Base-by-base conservation (phyloP, 2,329 filamentous ascomycete genomes). In the Penicillium sp. region DNA sequence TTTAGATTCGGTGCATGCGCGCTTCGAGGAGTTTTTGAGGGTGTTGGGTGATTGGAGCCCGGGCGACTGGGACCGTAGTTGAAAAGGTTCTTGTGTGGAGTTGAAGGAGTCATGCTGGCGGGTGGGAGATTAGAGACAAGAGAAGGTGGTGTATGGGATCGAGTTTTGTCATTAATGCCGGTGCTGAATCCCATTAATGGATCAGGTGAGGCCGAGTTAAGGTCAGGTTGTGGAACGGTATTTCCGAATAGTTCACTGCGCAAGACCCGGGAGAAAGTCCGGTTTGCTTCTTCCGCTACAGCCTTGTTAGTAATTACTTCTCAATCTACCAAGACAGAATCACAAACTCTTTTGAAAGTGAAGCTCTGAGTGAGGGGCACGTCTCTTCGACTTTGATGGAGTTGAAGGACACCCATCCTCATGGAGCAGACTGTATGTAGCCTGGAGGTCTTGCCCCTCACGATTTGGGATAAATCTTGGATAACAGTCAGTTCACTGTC, bases 81-180 rank as follows among this genome's bases (percentile, higher is more conserved):
- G 72, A 99, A 98, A 39, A 99, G 85, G 65, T 99, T 99, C 78
- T 97, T 98, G 76, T 96, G 92, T 10, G 95, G 95, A 4, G 95
- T 99, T 1, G 93, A 96, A 0, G 95, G 95, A 0, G 93, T 96
- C 57, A 95, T 82, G 55, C 86, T 81, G 27, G 83, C 88, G 1
- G 89, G 85, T 11, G 90, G 88, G n/a, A 92, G 76, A 25, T 85
- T 81, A 13, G 86, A 80, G 14, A 86, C 80, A 65, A 87, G 86
- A 57, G 83, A 86, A 26, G 93, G 93, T 46, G 93, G 93, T 6
- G 93, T 97, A 64, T 89, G 87, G 50, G 91, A 89, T 69, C 90
- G 84, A 50, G 87, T 89, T 50, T 87, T 85, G 71, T 91, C 86
- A 61, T 85, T 83, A 59, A 80, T 76, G 13, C 75, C 77, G 35